phyloP scores from a whole-genome alignment of 1,284 basidiomycete genomes.

The Mycosarcoma mackinlayi region DNA sequence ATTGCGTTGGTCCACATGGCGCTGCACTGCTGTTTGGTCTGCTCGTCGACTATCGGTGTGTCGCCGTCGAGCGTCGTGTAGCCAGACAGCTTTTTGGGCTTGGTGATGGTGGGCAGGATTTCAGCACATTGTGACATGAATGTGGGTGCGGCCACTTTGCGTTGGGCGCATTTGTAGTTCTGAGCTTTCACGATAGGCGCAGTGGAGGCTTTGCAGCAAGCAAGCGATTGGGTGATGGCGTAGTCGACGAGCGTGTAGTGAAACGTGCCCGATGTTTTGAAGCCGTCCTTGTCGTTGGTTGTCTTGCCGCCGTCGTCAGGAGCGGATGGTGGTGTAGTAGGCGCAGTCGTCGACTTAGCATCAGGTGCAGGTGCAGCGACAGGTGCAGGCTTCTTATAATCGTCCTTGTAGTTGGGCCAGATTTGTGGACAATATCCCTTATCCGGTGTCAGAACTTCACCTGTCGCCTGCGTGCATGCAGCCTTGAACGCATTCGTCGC shows the following conservation, averaged over 20 bases:
- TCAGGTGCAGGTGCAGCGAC: neutral
- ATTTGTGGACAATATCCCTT: slow-evolving; percentile 25
- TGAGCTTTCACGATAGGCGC: slow-evolving; percentile 20
- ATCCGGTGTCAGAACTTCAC: slow-evolving; percentile 9
- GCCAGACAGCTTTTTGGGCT: slow-evolving; percentile 14
- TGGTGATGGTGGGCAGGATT: slow-evolving; percentile 21
- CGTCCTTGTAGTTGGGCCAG: slow-evolving; percentile 29
- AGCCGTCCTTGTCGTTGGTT: slow-evolving; percentile 33
- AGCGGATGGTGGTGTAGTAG: neutral
- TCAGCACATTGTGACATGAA: slow-evolving; percentile 37
- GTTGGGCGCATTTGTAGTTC: slow-evolving; percentile 32
- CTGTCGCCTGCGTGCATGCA: neutral
- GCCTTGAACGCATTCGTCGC: slow-evolving; percentile 5
- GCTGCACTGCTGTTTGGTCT: slow-evolving; percentile 30
- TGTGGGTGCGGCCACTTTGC: slow-evolving; percentile 9
- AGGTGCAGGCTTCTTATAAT: slow-evolving; percentile 23
- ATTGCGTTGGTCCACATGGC: slow-evolving; percentile 33
- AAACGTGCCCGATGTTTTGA: slow-evolving; percentile 31
- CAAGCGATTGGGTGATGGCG: slow-evolving; percentile 23
- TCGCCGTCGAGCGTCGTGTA: slow-evolving; percentile 25
- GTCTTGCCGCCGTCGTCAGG: slow-evolving; percentile 4
- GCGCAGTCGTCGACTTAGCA: neutral
- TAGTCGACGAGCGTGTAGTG: slow-evolving; percentile 36
- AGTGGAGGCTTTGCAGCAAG: slow-evolving; percentile 22
- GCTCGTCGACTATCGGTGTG: slow-evolving; percentile 29